Conservation (phyloP, 2,329 filamentous ascomycete species). For the Moelleriella libera region DNA sequence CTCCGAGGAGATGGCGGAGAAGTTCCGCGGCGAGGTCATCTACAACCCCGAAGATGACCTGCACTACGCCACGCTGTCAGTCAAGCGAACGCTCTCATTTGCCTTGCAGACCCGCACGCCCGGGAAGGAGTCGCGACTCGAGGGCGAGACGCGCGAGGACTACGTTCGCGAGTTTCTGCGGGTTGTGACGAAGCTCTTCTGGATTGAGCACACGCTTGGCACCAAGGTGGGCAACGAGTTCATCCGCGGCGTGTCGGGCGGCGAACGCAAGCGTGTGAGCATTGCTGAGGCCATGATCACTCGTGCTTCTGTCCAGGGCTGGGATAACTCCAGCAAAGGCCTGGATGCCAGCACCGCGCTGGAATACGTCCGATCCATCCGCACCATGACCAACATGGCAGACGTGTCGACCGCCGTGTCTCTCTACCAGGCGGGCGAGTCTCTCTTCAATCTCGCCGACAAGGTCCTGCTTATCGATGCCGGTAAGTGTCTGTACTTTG, state of each 20-base stretch:
- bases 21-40: constrained; percentile 48
- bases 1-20: constrained; percentile 29
- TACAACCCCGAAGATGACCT: constrained; percentile 56
- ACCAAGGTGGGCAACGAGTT: constrained; percentile 58
- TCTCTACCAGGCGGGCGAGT: constrained; percentile 57
- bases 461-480: constrained; percentile 64
- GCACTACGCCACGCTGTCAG: constrained; percentile 56
- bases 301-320: constrained; percentile 50
- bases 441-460: constrained; percentile 54
- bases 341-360: constrained; percentile 60
- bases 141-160: constrained; percentile 44
- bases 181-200: constrained; percentile 56
- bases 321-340: constrained; percentile 62
- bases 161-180: constrained; percentile 37
- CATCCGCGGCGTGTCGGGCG: constrained; percentile 47
- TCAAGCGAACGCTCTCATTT: constrained; percentile 52
- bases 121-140: constrained; percentile 28
- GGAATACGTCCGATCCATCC: constrained; percentile 52
- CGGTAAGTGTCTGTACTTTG: constrained; percentile 61
- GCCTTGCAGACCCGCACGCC: constrained; percentile 52
- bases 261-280: constrained; percentile 59
- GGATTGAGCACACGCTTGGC: constrained; percentile 54
- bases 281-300: constrained; percentile 54
- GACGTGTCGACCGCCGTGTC: constrained; percentile 57
- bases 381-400: constrained; percentile 55